These are phyloP conservation scores for Ilex aquifolium DNA, from an alignment of 257 asterid species.

Conservation along the genomic window DNA sequence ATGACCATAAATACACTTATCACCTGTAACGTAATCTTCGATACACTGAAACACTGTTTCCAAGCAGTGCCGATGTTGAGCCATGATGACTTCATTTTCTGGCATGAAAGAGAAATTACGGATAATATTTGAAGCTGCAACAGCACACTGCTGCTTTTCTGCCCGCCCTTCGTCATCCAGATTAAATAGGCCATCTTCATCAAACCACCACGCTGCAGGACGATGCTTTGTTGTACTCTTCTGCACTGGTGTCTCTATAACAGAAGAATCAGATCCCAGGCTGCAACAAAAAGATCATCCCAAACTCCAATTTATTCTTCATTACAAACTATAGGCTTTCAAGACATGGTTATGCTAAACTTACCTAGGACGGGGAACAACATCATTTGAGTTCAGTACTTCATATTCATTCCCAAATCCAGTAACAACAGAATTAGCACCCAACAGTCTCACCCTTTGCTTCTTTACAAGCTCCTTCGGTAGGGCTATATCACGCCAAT, in stretches of 20 bases:
- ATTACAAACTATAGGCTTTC: background rate
- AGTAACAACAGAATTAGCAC: constrained; percentile 71
- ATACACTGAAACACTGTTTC: constrained; percentile 90
- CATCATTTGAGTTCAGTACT: constrained; percentile 52
- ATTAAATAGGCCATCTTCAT: constrained; percentile 94
- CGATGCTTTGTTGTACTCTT: constrained; percentile 43
- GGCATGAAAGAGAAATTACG: constrained; percentile 98
- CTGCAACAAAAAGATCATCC: constrained; percentile 24
- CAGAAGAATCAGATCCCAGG: constrained; percentile 51
- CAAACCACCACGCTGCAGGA: constrained; percentile 93
- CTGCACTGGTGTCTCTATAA: constrained; percentile 52
- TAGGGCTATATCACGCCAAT: constrained; percentile 93
- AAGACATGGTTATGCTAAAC: background rate
- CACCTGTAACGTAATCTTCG: constrained; percentile 87
- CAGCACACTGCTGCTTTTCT: constrained; percentile 92
- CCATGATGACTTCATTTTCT: constrained; percentile 92
- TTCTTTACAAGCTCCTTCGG: constrained; percentile 76
- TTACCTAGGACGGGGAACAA: constrained; percentile 56
- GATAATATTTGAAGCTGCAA: constrained; percentile 85
- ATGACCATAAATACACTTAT: background rate
- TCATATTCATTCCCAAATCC: constrained; percentile 82
- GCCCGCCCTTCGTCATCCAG: constrained; percentile 85
- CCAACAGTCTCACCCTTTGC: constrained; percentile 68
- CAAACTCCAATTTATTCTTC: background rate
- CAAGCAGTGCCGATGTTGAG: constrained; percentile 87